These are phyloP conservation scores for Fremontodendron californicum DNA, from an alignment of 345 rosid genomes.

Conservation along the genomic window DNA sequence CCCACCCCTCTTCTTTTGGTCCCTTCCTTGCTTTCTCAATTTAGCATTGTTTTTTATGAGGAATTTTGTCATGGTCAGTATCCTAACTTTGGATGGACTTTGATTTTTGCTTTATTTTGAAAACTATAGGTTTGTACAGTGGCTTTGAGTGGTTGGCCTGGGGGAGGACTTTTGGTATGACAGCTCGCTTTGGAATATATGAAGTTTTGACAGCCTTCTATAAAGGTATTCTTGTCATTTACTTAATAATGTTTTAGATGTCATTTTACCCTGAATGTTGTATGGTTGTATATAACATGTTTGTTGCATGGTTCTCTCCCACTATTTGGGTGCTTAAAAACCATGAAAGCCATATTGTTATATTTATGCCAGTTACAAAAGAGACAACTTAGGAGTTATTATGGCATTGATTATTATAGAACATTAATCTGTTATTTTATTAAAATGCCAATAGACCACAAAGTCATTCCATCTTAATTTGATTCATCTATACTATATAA, in stretches of 20 bases:
- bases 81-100: neutral
- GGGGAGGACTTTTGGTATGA: conserved; percentile 66
- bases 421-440: neutral
- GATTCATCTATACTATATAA: too few species aligned
- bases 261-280: neutral
- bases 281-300: neutral
- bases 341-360: neutral
- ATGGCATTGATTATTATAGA: neutral
- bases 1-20: neutral
- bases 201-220: conserved; percentile 75
- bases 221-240: conserved; percentile 49
- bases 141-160: conserved; percentile 66
- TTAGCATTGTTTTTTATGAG: neutral
- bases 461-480: neutral
- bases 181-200: conserved; percentile 77
- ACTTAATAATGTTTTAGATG: neutral
- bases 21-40: neutral
- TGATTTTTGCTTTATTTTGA: conserved; percentile 4
- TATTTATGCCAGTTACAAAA: neutral
- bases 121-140: conserved; percentile 62
- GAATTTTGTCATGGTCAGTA: neutral
- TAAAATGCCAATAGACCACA: neutral
- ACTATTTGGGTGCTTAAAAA: neutral
- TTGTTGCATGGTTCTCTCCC: neutral
- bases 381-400: neutral